A percentile compares a stretch with the other conserved stretches of the same genome.
Conservation (phyloP, 108 stramenopile species). For the Fragilariopsis cylindrus region DNA sequence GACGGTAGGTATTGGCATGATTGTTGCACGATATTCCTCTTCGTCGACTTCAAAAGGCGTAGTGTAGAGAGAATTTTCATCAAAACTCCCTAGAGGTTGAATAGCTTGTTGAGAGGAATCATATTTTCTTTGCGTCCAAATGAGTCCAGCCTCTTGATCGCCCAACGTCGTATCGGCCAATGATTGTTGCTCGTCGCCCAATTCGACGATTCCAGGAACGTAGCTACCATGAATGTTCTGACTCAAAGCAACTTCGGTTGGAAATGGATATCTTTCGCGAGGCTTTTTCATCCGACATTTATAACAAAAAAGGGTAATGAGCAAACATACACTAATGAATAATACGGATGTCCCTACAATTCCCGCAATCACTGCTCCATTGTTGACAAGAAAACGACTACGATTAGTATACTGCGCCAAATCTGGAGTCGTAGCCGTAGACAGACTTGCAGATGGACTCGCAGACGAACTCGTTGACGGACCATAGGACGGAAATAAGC, state of each 20-base stretch:
- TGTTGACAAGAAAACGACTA: not conserved
- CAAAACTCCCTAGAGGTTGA: slow-evolving; percentile 24
- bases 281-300: not conserved
- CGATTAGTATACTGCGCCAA: not conserved
- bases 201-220: slow-evolving; percentile 26
- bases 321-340: slow-evolving; percentile 5
- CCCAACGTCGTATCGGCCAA: slow-evolving; percentile 45
- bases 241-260: slow-evolving; percentile 10
- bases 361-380: slow-evolving; percentile 19
- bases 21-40: slow-evolving; percentile 4
- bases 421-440: not conserved
- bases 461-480: not conserved
- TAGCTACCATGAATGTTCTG: not conserved
- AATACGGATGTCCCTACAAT: slow-evolving; percentile 25
- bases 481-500: not conserved
- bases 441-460: not conserved
- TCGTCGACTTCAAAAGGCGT: slow-evolving; percentile 27
- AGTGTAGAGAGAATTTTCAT: slow-evolving; percentile 43
- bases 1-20: not conserved
- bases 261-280: not conserved
- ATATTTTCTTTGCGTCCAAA: not conserved
- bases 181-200: slow-evolving; percentile 34
- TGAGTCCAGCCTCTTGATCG: slow-evolving; percentile 28
- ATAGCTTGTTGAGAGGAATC: not conserved
- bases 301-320: slow-evolving; percentile 3